phyloP scores from a whole-genome alignment of 106 monocot species.

The Agapanthus africanus region DNA sequence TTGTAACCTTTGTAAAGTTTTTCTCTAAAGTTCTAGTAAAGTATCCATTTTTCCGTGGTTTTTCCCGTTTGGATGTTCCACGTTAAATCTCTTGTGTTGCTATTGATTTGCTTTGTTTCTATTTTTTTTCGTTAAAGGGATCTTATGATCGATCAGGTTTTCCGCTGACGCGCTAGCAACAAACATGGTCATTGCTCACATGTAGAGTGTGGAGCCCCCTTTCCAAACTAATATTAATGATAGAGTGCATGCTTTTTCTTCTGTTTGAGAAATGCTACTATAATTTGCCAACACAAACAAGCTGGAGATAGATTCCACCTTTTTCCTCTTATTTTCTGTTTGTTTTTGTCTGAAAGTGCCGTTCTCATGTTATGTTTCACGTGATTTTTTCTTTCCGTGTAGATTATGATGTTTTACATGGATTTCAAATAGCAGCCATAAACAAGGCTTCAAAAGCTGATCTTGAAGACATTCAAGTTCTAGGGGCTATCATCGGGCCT shows the following conservation, averaged over 20 bases:
- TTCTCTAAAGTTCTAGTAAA: no score
- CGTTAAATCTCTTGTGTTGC: no score
- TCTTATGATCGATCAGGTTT: no score
- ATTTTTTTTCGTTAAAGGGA: no score
- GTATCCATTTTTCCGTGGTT: no score
- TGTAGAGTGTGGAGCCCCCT: not conserved
- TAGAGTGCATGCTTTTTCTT: not conserved
- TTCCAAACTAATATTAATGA: not conserved
- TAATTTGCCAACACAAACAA: conserved; percentile 1
- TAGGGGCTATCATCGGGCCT: not conserved
- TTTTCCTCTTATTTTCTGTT: not conserved
- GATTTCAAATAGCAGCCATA: not conserved
- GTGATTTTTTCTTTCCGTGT: not conserved
- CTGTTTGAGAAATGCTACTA: not conserved
- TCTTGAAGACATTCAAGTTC: not conserved
- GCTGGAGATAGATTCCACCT: not conserved
- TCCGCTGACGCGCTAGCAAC: no score
- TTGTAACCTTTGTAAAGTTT: no score
- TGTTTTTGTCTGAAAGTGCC: not conserved
- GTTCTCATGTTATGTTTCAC: not conserved
- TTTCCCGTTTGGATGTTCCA: no score
- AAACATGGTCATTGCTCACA: not conserved
- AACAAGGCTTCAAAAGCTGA: not conserved
- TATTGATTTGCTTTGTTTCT: no score
- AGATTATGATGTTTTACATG: conserved; percentile 5